These are phyloP conservation scores for Closterium sp. DNA, from an alignment of 139 green algal species.

Conservation along the genomic window DNA sequence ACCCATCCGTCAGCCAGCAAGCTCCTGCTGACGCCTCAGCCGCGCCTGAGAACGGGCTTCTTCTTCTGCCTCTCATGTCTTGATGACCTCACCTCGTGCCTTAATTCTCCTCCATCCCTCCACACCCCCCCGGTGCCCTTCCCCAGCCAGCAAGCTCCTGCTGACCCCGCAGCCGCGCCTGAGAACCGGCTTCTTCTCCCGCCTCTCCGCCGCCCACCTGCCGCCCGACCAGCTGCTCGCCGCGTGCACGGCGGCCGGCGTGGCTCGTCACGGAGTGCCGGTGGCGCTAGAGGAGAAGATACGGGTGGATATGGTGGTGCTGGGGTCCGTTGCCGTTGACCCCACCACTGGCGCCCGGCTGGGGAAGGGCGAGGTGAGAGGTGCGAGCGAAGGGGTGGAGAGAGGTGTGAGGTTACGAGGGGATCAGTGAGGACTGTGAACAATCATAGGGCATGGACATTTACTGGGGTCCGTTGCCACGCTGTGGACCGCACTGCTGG, in stretches of 20 bases:
- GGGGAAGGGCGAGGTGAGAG: conserved; percentile 48
- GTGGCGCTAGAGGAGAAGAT: conserved; percentile 12
- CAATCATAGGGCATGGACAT: background rate
- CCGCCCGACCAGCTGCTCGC: conserved; percentile 42
- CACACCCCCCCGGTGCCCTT: background rate
- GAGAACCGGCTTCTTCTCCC: conserved; percentile 77
- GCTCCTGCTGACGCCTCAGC: conserved; percentile 71
- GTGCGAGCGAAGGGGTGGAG: background rate
- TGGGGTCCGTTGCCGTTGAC: conserved; percentile 54
- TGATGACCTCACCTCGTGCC: background rate
- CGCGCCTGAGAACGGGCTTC: conserved; percentile 74
- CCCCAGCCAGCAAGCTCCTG: conserved; percentile 61
- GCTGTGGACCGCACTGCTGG: background rate
- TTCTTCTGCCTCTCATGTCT: conserved; percentile 61
- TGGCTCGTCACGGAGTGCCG: conserved; percentile 33
- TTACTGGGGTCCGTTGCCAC: background rate
- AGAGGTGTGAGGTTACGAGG: too few species aligned
- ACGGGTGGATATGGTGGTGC: conserved; percentile 49
- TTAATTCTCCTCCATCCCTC: background rate
- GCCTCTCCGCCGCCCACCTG: conserved; percentile 47
- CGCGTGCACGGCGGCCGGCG: conserved; percentile 56
- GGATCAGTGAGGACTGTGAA: background rate
- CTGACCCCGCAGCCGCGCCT: conserved; percentile 74
- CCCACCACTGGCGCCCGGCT: conserved; percentile 47
- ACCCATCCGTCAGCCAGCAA: conserved; percentile 54